phyloP scores from a whole-genome alignment of 805 yeast genomes.

The Teunomyces kruisii region DNA sequence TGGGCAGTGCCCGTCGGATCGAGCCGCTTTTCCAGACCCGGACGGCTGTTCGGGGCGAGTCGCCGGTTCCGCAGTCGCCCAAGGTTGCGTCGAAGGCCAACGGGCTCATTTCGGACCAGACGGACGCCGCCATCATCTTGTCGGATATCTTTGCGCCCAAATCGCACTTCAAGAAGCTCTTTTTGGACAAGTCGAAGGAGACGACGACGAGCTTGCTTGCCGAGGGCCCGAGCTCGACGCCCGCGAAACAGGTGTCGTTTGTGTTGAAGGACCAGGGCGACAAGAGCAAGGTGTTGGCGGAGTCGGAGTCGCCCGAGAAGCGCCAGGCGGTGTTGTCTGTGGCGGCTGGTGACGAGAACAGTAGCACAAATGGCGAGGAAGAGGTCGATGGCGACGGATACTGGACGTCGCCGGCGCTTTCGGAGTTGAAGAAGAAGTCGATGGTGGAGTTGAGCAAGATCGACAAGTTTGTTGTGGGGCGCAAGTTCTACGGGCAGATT shows the following conservation, averaged over 20 bases:
- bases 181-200: constrained; percentile 46
- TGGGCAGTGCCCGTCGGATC: constrained; percentile 56
- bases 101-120: constrained; percentile 34
- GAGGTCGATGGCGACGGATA: constrained; percentile 70
- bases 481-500: constrained; percentile 72
- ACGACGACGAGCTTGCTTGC: constrained; percentile 6
- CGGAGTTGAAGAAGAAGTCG: constrained; percentile 58
- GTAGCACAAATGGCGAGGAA: no score
- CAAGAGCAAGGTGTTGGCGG: neutral
- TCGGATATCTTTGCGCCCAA: constrained; percentile 73
- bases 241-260: constrained; percentile 3
- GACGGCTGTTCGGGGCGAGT: neutral
- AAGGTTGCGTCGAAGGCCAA: constrained; percentile 6
- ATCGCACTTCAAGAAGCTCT: constrained; percentile 50
- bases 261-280: neutral
- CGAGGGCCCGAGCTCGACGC: neutral
- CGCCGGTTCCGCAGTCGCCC: neutral
- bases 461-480: constrained; percentile 69
- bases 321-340: neutral
- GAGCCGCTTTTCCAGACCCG: constrained; percentile 48
- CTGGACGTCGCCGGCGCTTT: constrained; percentile 80
- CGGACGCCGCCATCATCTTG: constrained; percentile 67
- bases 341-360: constrained; percentile 14
- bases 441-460: constrained; percentile 66
- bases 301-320: neutral